Evolutionary conservation across 371 early-diverging fungal genomes (phyloP).

Genomic region (Lichtheimia ornata): DNA sequence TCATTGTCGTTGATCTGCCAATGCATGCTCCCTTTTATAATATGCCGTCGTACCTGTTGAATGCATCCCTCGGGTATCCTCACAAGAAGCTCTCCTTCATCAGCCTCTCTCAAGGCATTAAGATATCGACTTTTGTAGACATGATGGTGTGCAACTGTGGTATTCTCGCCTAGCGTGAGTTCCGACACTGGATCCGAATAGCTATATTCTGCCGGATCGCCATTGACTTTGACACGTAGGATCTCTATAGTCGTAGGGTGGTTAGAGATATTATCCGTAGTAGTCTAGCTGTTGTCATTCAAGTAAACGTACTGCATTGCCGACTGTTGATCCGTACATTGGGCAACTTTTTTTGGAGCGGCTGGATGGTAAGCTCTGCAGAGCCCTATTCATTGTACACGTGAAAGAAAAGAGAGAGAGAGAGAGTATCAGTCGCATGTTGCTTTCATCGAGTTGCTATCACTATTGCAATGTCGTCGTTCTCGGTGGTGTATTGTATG

Average conservation of each 20-base stretch:
- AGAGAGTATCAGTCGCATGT: slow-evolving; percentile 3
- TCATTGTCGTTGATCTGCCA: background rate
- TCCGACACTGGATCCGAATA: slow-evolving; percentile 58
- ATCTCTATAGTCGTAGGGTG: background rate
- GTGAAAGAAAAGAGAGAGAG: background rate
- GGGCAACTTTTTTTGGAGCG: slow-evolving; percentile 49
- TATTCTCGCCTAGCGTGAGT: slow-evolving; percentile 42
- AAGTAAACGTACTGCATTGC: slow-evolving; percentile 63
- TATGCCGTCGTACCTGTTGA: slow-evolving; percentile 28
- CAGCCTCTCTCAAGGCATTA: slow-evolving; percentile 59
- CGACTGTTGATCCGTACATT: slow-evolving; percentile 61
- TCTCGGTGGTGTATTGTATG: background rate
- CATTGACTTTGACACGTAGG: slow-evolving; percentile 44
- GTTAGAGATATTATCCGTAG: background rate
- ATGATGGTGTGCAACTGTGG: slow-evolving; percentile 60
- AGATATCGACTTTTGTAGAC: slow-evolving; percentile 62
- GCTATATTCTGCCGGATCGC: slow-evolving; percentile 48
- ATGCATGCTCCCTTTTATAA: background rate
- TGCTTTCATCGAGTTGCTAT: background rate
- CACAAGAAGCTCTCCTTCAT: slow-evolving; percentile 71
- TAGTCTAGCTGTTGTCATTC: slow-evolving; percentile 12
- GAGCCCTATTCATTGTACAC: slow-evolving; percentile 50
- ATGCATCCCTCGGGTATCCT: slow-evolving; percentile 58
- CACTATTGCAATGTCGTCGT: background rate
- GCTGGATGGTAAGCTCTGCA: slow-evolving; percentile 64